Conservation (phyloP, 1,284 basidiomycete genomes). For the Singerocomus inundabilis region DNA sequence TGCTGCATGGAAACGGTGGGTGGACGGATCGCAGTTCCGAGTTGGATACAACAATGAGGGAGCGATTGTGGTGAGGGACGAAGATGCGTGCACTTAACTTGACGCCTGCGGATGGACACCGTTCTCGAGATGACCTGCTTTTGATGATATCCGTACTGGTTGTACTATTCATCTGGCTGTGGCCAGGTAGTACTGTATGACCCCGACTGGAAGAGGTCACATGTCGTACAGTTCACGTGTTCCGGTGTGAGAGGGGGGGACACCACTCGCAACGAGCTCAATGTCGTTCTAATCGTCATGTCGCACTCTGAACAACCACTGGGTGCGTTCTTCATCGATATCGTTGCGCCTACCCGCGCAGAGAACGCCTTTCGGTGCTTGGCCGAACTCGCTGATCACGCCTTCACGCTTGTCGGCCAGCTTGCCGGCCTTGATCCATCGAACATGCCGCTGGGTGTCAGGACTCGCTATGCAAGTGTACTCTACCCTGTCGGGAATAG, state of each 20-base stretch:
- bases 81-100: constrained; percentile 19
- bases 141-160: too few species aligned
- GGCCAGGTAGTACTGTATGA: too few species aligned
- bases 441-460: not conserved
- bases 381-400: constrained; percentile 20
- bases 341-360: constrained; percentile 2
- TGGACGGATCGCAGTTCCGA: constrained; percentile 44
- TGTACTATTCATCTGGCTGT: too few species aligned
- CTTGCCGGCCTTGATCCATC: not conserved
- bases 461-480: constrained; percentile 17
- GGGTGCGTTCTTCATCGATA: constrained; percentile 19
- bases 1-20: constrained; percentile 58
- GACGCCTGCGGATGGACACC: too few species aligned
- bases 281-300: constrained; percentile 10
- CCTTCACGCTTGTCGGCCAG: constrained; percentile 14
- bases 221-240: not conserved
- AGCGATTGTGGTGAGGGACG: constrained; percentile 43
- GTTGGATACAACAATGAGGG: constrained; percentile 34
- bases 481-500: constrained; percentile 12
- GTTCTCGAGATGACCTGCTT: too few species aligned
- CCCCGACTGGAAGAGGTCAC: too few species aligned
- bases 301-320: constrained; percentile 16
- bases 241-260: too few species aligned
- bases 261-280: too few species aligned
- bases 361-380: constrained; percentile 15